Conservation (phyloP, 495 filamentous ascomycete species). For the Trypethelium eluteriae region DNA sequence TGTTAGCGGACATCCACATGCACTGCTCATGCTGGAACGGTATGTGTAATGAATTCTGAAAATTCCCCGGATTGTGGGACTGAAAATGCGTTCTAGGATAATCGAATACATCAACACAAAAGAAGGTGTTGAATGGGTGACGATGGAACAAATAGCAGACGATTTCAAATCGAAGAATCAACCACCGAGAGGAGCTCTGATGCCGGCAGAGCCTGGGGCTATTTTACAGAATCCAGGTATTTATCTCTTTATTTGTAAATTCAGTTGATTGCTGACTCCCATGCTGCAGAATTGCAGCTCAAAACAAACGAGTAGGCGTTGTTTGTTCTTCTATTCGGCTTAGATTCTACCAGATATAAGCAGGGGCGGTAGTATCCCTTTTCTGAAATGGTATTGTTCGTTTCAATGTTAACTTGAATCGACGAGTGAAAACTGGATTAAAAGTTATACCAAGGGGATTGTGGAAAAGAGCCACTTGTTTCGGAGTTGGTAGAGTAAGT, state of each 20-base stretch:
- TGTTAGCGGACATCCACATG: constrained; percentile 51
- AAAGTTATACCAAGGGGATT: background rate
- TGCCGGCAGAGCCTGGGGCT: constrained; percentile 55
- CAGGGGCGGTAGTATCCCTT: too few species aligned
- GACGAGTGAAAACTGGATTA: background rate
- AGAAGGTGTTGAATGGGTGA: constrained; percentile 49
- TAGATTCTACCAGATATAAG: too few species aligned
- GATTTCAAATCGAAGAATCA: constrained; percentile 58
- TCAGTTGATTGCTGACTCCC: background rate
- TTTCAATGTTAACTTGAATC: background rate
- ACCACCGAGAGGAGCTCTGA: constrained; percentile 55
- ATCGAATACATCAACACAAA: constrained; percentile 47
- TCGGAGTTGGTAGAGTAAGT: background rate
- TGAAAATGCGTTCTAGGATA: constrained; percentile 26
- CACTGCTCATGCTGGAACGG: constrained; percentile 51
- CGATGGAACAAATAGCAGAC: constrained; percentile 50
- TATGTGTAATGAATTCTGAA: constrained; percentile 18
- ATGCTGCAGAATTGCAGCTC: background rate
- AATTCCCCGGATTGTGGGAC: background rate
- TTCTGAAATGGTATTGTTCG: too few species aligned
- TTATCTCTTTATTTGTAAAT: background rate
- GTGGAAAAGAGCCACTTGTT: background rate
- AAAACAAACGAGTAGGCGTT: background rate
- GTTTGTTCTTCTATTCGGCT: background rate
- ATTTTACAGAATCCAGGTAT: constrained; percentile 43